Evolutionary conservation across 305 asterid genomes (phyloP), one percentile per base, ranked within the genome.

Genomic region (Solanum hybrid): DNA sequence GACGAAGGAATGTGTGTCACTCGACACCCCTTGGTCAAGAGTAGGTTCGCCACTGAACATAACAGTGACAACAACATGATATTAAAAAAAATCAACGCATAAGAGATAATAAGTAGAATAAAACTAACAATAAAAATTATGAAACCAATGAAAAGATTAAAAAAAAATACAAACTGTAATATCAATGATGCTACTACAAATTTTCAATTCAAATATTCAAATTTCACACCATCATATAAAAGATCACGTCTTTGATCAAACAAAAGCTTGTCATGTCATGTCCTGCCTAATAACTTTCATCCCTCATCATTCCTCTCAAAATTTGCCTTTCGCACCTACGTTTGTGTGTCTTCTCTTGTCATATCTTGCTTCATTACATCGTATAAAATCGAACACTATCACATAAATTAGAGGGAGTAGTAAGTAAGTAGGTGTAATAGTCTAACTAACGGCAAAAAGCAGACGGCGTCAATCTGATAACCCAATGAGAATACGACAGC

Each of bases 401-500:
- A 60, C 12, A 20, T 60, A 60, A 22, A 60, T 60, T 22, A 7
- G 71, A 64, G 72, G 27, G 3, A 64, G 27, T 64, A 64, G 34
- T 26, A 11, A 64, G 34, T 26, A 10, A 26, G 32, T 26, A 71
- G 20, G 34, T 4, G 11, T n/a, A 40, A 38, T 80, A 40, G 29
- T 26, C 24, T 26, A 40, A 80, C 34, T 89, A 91, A 94, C 94
- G 94, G 79, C 87, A 9, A 26, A n/a, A 78, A 46, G 92, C 95
- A 89, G 60, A 91, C 95, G 94, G 87, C 94, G 96, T 94, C 27
- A 92, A 4, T 7, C 85, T 88, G 79, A 56, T 0, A 73, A 80
- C 46, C 94, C 95, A 92, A 91, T 93, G 86, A 71, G 42, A 72
- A 60, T 20, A 16, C 87, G 92, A 90, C 94, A 91, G 89, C 37